These are phyloP conservation scores for Pichia membranifaciens DNA, from an alignment of 805 yeast genomes.

Conservation along the genomic window DNA sequence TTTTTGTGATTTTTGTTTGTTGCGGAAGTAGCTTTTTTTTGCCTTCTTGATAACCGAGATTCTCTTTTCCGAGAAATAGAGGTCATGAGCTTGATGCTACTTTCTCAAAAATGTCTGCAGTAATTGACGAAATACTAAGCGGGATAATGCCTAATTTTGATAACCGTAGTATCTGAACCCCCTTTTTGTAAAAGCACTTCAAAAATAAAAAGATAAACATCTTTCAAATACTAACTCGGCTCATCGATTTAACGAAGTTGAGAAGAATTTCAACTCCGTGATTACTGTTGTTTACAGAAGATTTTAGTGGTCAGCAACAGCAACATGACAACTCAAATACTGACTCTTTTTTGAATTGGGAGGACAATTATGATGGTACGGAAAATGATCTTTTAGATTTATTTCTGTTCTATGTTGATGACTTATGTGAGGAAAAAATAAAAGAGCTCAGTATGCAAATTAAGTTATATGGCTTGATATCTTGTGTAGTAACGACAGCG, in stretches of 20 bases:
- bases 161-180: not conserved
- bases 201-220: not conserved
- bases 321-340: not conserved
- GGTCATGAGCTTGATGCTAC: too few species aligned
- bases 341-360: not conserved
- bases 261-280: too few species aligned
- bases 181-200: not conserved
- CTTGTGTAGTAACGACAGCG: not conserved
- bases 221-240: constrained; percentile 9
- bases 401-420: constrained; percentile 8
- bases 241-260: constrained; percentile 1
- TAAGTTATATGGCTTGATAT: constrained; percentile 9
- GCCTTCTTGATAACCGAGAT: too few species aligned
- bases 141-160: not conserved
- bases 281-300: too few species aligned
- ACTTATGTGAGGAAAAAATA: constrained; percentile 17
- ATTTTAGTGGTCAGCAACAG: not conserved
- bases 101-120: not conserved
- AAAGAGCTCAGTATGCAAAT: constrained; percentile 16
- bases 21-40: too few species aligned
- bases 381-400: constrained; percentile 8
- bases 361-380: not conserved
- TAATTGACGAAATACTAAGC: not conserved
- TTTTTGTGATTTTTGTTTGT: not conserved
- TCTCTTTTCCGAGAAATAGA: too few species aligned